phyloP scores from a whole-genome alignment of 805 yeast species.

The Ogataea naganishii region DNA sequence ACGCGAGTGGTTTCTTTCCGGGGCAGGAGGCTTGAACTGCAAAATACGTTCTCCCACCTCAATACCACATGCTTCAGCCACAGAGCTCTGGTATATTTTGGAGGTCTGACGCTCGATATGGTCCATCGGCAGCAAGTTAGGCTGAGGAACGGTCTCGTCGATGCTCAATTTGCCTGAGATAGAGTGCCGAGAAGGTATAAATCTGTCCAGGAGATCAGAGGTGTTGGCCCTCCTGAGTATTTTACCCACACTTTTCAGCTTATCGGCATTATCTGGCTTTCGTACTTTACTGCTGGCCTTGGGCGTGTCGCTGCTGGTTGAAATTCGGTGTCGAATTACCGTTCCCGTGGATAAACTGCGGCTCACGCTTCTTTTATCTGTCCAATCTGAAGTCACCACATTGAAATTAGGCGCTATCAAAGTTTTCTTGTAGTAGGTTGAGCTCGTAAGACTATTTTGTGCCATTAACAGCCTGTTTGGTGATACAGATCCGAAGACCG shows the following conservation, averaged over 20 bases:
- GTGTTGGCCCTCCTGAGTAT: slow-evolving; percentile 23
- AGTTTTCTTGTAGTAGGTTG: slow-evolving; percentile 21
- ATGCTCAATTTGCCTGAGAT: slow-evolving; percentile 36
- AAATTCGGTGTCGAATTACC: slow-evolving; percentile 2
- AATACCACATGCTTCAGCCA: slow-evolving; percentile 92
- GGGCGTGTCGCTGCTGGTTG: slow-evolving; percentile 4
- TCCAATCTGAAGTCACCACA: slow-evolving; percentile 27
- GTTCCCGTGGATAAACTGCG: slow-evolving; percentile 1
- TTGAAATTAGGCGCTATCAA: slow-evolving; percentile 26
- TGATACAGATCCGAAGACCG: slow-evolving; percentile 23
- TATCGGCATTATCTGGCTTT: slow-evolving; percentile 1
- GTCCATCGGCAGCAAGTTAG: slow-evolving; percentile 35
- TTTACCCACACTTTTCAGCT: slow-evolving; percentile 12
- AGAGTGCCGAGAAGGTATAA: slow-evolving; percentile 49
- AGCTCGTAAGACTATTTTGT: slow-evolving; percentile 14
- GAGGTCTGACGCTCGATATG: slow-evolving; percentile 47
- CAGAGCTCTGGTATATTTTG: slow-evolving; percentile 63
- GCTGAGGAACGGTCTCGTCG: slow-evolving; percentile 21
- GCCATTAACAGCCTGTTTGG: slow-evolving; percentile 16
- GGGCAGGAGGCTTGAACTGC: slow-evolving; percentile 83
- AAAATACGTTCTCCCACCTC: slow-evolving; percentile 74
- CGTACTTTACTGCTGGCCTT: slow-evolving; percentile 4
- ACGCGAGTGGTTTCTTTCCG: slow-evolving; percentile 36
- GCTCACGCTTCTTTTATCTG: slow-evolving; percentile 5
- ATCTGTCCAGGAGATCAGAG: slow-evolving; percentile 39